Evolutionary conservation across 2,329 filamentous ascomycete species (phyloP).

Genomic region (Davidsoniella virescens): DNA sequence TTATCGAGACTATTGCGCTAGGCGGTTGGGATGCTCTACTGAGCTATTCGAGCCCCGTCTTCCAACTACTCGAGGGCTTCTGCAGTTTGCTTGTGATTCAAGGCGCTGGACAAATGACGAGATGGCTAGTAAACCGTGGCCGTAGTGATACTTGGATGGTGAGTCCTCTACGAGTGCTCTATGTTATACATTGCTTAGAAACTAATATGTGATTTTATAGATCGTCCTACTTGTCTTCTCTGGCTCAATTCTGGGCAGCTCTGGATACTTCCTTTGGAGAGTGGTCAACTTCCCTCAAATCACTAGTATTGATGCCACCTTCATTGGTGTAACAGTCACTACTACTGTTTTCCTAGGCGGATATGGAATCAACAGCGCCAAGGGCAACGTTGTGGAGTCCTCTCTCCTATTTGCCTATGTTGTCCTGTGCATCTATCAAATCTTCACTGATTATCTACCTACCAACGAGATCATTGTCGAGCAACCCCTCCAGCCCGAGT

Average conservation of each 20-base stretch:
- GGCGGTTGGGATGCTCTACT: conserved; percentile 80
- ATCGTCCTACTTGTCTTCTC: conserved; percentile 78
- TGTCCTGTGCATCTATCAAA: conserved; percentile 97
- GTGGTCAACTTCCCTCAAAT: conserved; percentile 89
- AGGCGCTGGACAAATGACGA: conserved; percentile 80
- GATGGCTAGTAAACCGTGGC: conserved; percentile 86
- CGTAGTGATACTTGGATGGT: conserved; percentile 95
- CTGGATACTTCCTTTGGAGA: conserved; percentile 91
- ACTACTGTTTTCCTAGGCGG: conserved; percentile 84
- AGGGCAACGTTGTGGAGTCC: conserved; percentile 88
- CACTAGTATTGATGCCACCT: conserved; percentile 75
- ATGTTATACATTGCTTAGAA: not conserved
- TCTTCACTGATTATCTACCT: conserved; percentile 94
- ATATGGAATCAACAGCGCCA: conserved; percentile 84
- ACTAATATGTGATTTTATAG: conserved; percentile 33
- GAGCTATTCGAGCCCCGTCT: conserved; percentile 81
- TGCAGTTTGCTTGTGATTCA: conserved; percentile 94
- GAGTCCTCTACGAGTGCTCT: conserved; percentile 23
- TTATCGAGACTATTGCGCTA: conserved; percentile 65
- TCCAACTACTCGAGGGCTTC: conserved; percentile 90
- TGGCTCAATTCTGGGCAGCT: conserved; percentile 80
- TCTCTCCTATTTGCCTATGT: conserved; percentile 92
- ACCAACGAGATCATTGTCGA: conserved; percentile 39
- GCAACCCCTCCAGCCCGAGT: conserved; percentile 53
- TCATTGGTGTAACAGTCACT: conserved; percentile 86